Conservation (phyloP, 257 asterid species). For the Solanum raphanifolium region DNA sequence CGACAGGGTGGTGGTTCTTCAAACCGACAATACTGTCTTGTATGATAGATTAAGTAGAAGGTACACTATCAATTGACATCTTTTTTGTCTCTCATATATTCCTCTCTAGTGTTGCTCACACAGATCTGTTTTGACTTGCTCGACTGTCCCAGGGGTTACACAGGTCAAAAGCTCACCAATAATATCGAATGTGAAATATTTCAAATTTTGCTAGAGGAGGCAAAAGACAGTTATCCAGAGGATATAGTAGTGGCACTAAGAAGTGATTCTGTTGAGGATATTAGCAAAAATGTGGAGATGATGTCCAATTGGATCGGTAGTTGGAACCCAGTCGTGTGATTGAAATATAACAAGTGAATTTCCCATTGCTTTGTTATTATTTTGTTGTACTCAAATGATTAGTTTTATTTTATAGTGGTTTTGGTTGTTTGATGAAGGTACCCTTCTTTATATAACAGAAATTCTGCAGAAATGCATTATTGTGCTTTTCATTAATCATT, state of each 20-base stretch:
- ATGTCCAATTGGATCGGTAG: conserved; percentile 54
- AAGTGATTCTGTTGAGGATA: conserved; percentile 61
- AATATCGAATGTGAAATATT: conserved; percentile 86
- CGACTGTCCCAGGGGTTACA: conserved; percentile 52
- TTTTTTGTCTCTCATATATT: neutral
- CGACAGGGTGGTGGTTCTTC: conserved; percentile 71
- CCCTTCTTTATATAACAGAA: neutral
- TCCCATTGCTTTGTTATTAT: neutral
- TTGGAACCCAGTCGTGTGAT: conserved; percentile 38
- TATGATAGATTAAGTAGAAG: conserved; percentile 71
- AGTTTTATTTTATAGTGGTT: neutral
- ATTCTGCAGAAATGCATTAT: neutral
- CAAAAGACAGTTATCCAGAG: conserved; percentile 74
- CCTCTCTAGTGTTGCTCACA: neutral
- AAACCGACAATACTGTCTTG: conserved; percentile 60
- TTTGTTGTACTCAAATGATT: neutral
- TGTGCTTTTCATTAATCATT: neutral
- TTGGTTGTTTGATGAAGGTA: neutral
- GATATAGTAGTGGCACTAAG: conserved; percentile 53
- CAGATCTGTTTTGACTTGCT: neutral
- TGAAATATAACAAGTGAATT: neutral
- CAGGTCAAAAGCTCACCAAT: conserved; percentile 70
- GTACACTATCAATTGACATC: conserved; percentile 8
- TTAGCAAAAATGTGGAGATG: conserved; percentile 37
- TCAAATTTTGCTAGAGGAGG: conserved; percentile 82